phyloP scores from a whole-genome alignment of 129 eudicot genomes.

The Sambucus nigra region DNA sequence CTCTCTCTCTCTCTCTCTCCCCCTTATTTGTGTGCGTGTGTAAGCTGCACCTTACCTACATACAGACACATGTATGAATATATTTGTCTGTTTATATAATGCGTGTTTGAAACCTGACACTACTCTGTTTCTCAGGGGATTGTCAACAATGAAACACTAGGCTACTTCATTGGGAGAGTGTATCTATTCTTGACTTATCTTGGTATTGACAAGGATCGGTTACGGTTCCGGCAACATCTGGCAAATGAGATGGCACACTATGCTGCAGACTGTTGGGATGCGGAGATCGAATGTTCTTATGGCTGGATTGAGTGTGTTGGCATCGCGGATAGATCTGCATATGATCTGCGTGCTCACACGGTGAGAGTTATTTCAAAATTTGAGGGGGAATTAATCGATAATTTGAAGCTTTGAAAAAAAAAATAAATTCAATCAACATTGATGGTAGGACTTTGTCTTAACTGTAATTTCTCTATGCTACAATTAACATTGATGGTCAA shows the following conservation, averaged over 20 bases:
- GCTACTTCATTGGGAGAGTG: slow-evolving; percentile 61
- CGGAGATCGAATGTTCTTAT: slow-evolving; percentile 55
- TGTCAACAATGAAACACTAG: slow-evolving; percentile 60
- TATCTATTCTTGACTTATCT: slow-evolving; percentile 44
- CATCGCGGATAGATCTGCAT: slow-evolving; percentile 67
- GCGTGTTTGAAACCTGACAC: not conserved
- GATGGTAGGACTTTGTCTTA: no score
- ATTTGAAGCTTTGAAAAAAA: not conserved
- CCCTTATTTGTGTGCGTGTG: not conserved
- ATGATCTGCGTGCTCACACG: slow-evolving; percentile 53
- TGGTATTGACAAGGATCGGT: slow-evolving; percentile 52
- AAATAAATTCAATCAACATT: no score
- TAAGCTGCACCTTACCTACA: no score
- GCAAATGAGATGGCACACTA: slow-evolving; percentile 76
- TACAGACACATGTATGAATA: no score
- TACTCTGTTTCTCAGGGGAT: slow-evolving; percentile 34
- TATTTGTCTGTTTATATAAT: not conserved
- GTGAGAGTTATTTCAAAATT: slow-evolving; percentile 19
- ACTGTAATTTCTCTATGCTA: not conserved
- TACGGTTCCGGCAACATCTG: slow-evolving; percentile 63
- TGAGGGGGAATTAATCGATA: not conserved
- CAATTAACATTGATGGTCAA: not conserved
- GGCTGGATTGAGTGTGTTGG: slow-evolving; percentile 80
- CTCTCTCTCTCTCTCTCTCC: no score
- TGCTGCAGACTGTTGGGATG: slow-evolving; percentile 87